Base-by-base conservation (phyloP, 768 basidiomycete species). In the Suillus bovinus region DNA sequence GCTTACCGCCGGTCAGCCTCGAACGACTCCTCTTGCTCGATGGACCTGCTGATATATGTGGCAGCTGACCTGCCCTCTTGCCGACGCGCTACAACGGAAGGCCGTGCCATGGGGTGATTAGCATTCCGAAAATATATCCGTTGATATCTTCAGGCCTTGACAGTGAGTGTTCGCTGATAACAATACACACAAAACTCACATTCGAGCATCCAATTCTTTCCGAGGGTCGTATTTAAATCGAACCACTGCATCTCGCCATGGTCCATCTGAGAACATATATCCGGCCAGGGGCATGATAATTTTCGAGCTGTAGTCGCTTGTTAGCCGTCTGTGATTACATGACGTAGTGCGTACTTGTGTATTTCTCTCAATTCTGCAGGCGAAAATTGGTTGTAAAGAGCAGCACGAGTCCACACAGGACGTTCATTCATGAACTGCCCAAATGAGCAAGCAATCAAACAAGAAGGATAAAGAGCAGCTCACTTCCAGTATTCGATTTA, bases 251-350 rank as follows among this genome's bases (percentile, higher is more conserved):
- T 98, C 96, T 44, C 94, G 83, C 89, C 91, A 99, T 3, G 96
- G 95, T 0, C 97, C 97, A 66, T 97, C 96, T 67, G 89, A 85
- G 70, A 98, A 96, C 10, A 91, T 89, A 70, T 96, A 99, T 60
- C 88, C 89, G 4, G 90, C 85, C 6, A 91, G 76, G 4, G 95
- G 90, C 20, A 96, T 82, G 17, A 94, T 80, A 7, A 86, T 76
- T 71, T 96, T 96, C 14, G 91, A 90, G 63, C 94, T 96, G 62
- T 24, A 57, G 24, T 42, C 55, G 6, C 50, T 70, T 31, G 27
- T 56, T 10, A 22, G 16, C 24, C 20, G 24, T 33, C 54, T 1
- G 13, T 49, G n/a, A 44, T 42, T 41, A 17, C 56, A 61, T 50
- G 36, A 41, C 17, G 41, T 22, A n/a, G 34, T 68, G 24, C 85